phyloP scores from a whole-genome alignment of 2,329 filamentous ascomycete species.

The Paraphaeosphaeria sporulosa region DNA sequence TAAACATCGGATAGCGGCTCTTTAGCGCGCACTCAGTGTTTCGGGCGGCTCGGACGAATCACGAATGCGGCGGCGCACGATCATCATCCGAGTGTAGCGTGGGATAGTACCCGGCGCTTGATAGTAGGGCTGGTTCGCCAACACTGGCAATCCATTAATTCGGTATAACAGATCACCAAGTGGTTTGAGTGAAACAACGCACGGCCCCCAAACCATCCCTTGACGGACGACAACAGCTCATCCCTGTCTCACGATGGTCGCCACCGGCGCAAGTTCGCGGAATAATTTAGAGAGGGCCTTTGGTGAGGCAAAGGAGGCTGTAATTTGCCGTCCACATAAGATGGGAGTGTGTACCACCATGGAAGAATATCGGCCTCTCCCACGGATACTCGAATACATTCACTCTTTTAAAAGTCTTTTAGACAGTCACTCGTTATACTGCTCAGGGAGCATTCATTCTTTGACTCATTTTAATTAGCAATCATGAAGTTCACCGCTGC shows the following conservation, averaged over 20 bases:
- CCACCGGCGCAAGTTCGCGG: conserved; percentile 11
- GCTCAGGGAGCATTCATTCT: conserved; percentile 15
- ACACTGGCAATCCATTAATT: no score
- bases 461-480: background rate
- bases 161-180: no score
- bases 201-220: no score
- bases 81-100: no score
- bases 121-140: no score
- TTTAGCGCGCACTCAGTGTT: conserved; percentile 1
- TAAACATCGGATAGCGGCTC: no score
- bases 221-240: background rate
- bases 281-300: background rate
- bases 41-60: conserved; percentile 3
- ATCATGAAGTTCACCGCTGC: conserved; percentile 32
- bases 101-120: no score
- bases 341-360: background rate
- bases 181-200: no score
- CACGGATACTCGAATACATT: background rate
- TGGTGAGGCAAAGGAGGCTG: background rate
- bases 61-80: background rate
- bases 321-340: conserved; percentile 14
- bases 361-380: background rate
- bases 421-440: background rate
- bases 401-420: conserved; percentile 6
- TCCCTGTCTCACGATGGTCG: conserved; percentile 6